A percentile compares a stretch with the other conserved stretches of the same genome.
Evolutionary conservation across 306 rosid species (phyloP).

Genomic region (Arachis hypogaea): DNA sequence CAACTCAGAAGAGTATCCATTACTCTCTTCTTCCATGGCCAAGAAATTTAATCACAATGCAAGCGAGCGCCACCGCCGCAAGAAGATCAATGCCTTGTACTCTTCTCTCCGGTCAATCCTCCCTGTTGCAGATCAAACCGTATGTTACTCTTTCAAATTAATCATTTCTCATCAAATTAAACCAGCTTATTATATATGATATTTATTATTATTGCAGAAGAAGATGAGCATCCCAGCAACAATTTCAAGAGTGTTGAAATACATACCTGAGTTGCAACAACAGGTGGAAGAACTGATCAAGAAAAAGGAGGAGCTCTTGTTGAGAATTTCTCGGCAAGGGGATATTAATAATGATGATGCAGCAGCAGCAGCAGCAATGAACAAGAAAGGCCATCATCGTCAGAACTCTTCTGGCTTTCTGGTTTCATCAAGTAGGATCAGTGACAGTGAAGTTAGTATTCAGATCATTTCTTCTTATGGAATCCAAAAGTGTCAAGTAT

Average conservation of each 20-base stretch:
- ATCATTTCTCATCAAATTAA: too few species aligned
- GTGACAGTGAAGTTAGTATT: slow-evolving; percentile 51
- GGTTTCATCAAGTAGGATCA: slow-evolving; percentile 55
- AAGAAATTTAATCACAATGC: slow-evolving; percentile 86
- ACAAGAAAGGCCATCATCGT: slow-evolving; percentile 4
- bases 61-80: slow-evolving; percentile 85
- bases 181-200: too few species aligned
- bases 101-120: slow-evolving; percentile 76
- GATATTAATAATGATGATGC: too few species aligned
- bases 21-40: slow-evolving; percentile 21
- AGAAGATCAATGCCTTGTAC: slow-evolving; percentile 68
- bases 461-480: slow-evolving; percentile 57
- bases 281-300: slow-evolving; percentile 54
- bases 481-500: slow-evolving; percentile 38
- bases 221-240: slow-evolving; percentile 68
- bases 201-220: slow-evolving; percentile 44
- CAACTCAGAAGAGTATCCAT: not conserved
- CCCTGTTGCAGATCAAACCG: slow-evolving; percentile 60
- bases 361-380: not conserved
- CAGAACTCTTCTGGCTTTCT: slow-evolving; percentile 36
- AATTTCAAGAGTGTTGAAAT: slow-evolving; percentile 56
- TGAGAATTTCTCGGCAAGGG: slow-evolving; percentile 16
- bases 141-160: not conserved
- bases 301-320: slow-evolving; percentile 59
- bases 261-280: slow-evolving; percentile 66